Conservation (phyloP, 106 monocot species). For the Iris macrosiphon region DNA sequence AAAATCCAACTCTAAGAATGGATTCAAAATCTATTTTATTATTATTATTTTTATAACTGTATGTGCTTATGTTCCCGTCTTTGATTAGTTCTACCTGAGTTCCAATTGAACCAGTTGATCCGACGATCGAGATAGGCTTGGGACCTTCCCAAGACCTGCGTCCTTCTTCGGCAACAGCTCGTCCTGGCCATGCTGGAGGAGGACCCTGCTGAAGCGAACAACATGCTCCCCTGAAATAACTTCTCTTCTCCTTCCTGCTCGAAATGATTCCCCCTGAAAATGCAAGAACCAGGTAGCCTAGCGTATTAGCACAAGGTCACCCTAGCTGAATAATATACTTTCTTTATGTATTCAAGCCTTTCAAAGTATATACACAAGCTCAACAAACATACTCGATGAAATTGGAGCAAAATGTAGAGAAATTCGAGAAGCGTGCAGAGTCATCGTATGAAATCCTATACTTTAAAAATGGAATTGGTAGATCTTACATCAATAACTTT, state of each 20-base stretch:
- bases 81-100: slow-evolving; percentile 71
- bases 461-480: not conserved
- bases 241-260: not conserved
- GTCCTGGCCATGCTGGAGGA: slow-evolving; percentile 85
- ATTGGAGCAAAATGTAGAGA: too few relatives aligned
- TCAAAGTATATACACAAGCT: not conserved
- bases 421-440: slow-evolving; percentile 6
- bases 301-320: not conserved
- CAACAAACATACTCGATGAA: too few relatives aligned
- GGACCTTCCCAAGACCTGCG: slow-evolving; percentile 57
- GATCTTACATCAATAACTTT: too few relatives aligned
- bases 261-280: slow-evolving; percentile 8
- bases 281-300: not conserved
- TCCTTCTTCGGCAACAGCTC: slow-evolving; percentile 52
- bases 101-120: slow-evolving; percentile 91
- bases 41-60: too few relatives aligned
- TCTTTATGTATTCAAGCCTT: not conserved
- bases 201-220: slow-evolving; percentile 60
- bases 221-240: slow-evolving; percentile 3
- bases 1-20: too few relatives aligned
- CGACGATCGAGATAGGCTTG: slow-evolving; percentile 78
- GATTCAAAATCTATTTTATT: too few relatives aligned
- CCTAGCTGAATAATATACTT: not conserved
- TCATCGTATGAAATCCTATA: not conserved
- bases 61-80: too few relatives aligned